A percentile compares a stretch with the other conserved stretches of the same genome.
Conservation (phyloP, 352 stramenopile genomes). For the Pythium guiyangense region DNA sequence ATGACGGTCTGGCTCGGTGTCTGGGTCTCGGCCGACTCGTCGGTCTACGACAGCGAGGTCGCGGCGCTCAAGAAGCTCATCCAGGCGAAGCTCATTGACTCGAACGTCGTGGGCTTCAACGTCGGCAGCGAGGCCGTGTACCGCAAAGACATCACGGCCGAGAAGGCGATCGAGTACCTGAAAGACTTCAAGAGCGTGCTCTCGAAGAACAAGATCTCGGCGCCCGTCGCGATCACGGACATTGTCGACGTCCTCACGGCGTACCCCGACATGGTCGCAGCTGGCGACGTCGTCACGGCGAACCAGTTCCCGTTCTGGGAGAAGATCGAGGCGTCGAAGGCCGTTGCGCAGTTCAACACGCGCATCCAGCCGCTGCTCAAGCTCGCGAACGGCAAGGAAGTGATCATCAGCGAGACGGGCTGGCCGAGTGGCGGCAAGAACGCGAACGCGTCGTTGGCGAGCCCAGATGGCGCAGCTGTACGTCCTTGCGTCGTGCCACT, state of each 20-base stretch:
- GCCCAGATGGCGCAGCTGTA: constrained; percentile 48
- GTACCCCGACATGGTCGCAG: constrained; percentile 74
- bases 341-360: constrained; percentile 63
- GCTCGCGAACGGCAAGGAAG: constrained; percentile 60
- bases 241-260: constrained; percentile 73
- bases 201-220: constrained; percentile 42
- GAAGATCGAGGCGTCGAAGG: constrained; percentile 45
- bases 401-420: constrained; percentile 82
- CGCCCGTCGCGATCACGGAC: constrained; percentile 73
- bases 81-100: constrained; percentile 54
- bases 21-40: constrained; percentile 67
- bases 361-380: constrained; percentile 65
- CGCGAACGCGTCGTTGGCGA: constrained; percentile 55
- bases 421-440: constrained; percentile 67
- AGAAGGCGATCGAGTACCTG: constrained; percentile 67
- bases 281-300: constrained; percentile 72
- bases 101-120: constrained; percentile 80
- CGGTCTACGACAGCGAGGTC: constrained; percentile 67
- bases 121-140: constrained; percentile 82
- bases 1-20: constrained; percentile 81
- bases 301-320: constrained; percentile 89
- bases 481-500: constrained; percentile 1
- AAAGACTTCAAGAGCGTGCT: constrained; percentile 74
- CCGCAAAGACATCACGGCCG: constrained; percentile 64
- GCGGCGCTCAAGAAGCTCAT: constrained; percentile 59